Percentiles rank a stretch among this genome's conserved stretches.
phyloP scores from a whole-genome alignment of 495 filamentous ascomycete species.

The Penicillium ucsense region DNA sequence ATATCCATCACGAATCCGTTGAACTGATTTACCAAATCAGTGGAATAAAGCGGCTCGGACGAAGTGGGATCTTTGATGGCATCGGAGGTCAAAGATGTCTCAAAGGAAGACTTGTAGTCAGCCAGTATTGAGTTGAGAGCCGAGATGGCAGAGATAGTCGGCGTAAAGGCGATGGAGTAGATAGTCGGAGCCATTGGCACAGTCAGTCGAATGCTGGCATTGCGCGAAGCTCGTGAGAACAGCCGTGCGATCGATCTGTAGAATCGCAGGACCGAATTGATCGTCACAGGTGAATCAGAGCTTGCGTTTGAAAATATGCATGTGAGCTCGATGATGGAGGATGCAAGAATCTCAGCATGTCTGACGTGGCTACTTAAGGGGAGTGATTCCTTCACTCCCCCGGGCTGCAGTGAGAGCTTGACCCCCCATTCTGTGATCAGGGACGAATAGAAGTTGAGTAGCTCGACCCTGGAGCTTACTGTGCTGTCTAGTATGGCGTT shows the following conservation, averaged over 20 bases:
- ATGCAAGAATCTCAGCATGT: conserved; percentile 53
- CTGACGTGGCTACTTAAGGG: conserved; percentile 39
- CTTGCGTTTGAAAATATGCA: conserved; percentile 10
- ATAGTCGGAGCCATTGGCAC: conserved; percentile 59
- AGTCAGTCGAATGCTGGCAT: conserved; percentile 47
- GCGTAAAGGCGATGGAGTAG: conserved; percentile 58
- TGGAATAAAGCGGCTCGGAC: conserved; percentile 33
- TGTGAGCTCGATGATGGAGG: conserved; percentile 49
- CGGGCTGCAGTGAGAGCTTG: conserved; percentile 20
- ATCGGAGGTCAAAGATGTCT: conserved; percentile 45
- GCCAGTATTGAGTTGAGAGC: conserved; percentile 58
- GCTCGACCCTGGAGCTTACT: conserved; percentile 36
- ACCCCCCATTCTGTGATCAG: conserved; percentile 63
- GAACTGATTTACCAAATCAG: conserved; percentile 54
- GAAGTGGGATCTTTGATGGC: conserved; percentile 20
- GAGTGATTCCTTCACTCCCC: conserved; percentile 20
- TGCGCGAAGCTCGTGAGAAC: conserved; percentile 42
- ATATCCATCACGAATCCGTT: conserved; percentile 87
- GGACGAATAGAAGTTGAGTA: conserved; percentile 63
- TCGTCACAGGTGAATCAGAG: conserved; percentile 13
- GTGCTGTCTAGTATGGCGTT: conserved; percentile 42
- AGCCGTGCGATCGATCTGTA: conserved; percentile 51
- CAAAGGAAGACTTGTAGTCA: conserved; percentile 66
- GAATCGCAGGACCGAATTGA: conserved; percentile 50
- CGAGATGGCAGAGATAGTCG: conserved; percentile 54